These are phyloP conservation scores for Pseudozyma hubeiensis DNA, from an alignment of 1,284 basidiomycete genomes.

Conservation along the genomic window DNA sequence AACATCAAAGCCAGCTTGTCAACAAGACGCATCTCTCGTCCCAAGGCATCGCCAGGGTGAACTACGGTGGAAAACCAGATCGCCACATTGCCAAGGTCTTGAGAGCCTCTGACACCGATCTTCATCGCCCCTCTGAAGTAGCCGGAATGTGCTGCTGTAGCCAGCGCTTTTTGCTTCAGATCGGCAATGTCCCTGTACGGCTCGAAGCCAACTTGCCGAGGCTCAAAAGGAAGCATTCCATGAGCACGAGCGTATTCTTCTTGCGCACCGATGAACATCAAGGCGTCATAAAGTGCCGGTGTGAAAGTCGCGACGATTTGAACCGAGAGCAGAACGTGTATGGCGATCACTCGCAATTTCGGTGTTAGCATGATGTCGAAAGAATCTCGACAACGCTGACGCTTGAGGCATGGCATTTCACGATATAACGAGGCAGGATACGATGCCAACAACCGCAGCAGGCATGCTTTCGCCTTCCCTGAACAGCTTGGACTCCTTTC, in stretches of 20 bases:
- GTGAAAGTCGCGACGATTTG: too few species aligned
- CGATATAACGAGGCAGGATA: too few species aligned
- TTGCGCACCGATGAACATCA: conserved; percentile 14
- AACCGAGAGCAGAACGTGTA: too few species aligned
- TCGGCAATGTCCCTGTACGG: background rate
- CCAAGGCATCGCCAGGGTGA: background rate
- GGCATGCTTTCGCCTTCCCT: too few species aligned
- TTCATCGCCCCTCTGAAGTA: conserved; percentile 3
- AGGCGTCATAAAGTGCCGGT: background rate
- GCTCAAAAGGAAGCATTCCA: background rate
- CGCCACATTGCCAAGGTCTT: background rate
- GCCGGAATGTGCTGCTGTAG: background rate
- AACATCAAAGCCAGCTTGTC: background rate
- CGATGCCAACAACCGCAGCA: too few species aligned
- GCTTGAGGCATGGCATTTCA: too few species aligned
- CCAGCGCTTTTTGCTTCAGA: conserved; percentile 2
- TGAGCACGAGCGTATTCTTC: conserved; percentile 3
- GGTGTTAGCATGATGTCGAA: too few species aligned
- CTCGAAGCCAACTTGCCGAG: background rate
- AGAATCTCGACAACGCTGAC: too few species aligned
- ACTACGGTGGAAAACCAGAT: conserved; percentile 1
- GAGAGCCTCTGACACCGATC: conserved; percentile 11
- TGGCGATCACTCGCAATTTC: too few species aligned
- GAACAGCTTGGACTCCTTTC: too few species aligned
- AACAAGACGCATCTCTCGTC: background rate